Base-by-base conservation (phyloP, 192 early-diverging fungal species). In the Chytriomyces sp. region DNA sequence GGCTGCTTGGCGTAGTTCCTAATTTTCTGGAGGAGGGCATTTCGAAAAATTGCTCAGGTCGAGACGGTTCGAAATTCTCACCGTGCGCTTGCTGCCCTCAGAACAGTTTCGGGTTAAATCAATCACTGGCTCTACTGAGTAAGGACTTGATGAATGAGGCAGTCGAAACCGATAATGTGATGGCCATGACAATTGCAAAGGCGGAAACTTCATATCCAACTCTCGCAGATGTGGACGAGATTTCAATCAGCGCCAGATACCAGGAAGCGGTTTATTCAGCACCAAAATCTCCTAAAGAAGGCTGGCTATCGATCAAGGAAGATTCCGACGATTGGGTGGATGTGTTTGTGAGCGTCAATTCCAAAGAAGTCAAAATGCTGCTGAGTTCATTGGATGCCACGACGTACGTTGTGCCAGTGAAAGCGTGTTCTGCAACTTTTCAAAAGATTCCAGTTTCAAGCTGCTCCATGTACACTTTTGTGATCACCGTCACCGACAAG, bases 341-440 rank as follows among this genome's bases (percentile, higher is more conserved):
- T 45, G 72, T 63, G 6, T 73, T 35, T 35, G 72, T 73, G 23
- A 73, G 24, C 20, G 61, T 73, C 7, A 73, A 61, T 45, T 16
- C 16, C 18, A 63, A 8, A 11, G 72, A 73, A 18, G 59, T 73
- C 43, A 73, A 73, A 23, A 13, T 73, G 10, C 45, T 73, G 23
- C 45, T 73, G 20, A 73, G 72, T n/a, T 73, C 72, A 3, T 26
- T 73, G 20, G 72, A 73, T 45, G 72, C 72, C 26, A 73, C 72
- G 43, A 73, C 72, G n/a, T 73, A 73, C 26, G 24, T 73, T 10
- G 45, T 73, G 8, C 72, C 72, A 18, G 10, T 45, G 6, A 20
- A 16, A 7, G 26, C 44, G 5, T 13, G 10, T 23, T 28, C 43
- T 7, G 72, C 63, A 26, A 35, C 43, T 24, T 23, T 62, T 11